Base-by-base conservation (phyloP, 352 stramenopile genomes). In the Pythium pyrilobum region DNA sequence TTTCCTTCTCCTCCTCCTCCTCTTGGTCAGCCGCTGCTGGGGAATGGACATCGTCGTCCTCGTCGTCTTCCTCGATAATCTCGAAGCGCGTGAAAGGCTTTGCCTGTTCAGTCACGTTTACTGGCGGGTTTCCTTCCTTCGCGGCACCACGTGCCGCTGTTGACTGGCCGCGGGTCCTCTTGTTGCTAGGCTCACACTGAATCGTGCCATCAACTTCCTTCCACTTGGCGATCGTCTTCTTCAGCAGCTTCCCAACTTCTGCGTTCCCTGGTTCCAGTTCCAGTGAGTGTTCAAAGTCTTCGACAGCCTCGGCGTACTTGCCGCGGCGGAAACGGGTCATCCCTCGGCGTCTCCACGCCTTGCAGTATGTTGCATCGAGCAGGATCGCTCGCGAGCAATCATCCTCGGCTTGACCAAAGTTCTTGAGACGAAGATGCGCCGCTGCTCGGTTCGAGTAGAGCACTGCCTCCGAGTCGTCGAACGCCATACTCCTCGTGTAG, bases 361-460 rank as follows among this genome's bases (percentile, higher is more conserved):
- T 98, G 31, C 73, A 60, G 46, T 97, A 97, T 6, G 29, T 53
- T n/a, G 81, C 63, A 58, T 97, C 81, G 7, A 96, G 66, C 15
- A 76, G 21, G 25, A 97, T 67, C 3, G 87, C 81, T 11, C 71
- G 62, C 29, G 77, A 74, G 36, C 82, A 96, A 66, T 97, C 92
- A 6, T 89, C 65, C 56, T 97, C 86, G 0, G 91, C 89, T n/a
- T 69, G 44, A 8, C 78, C 78, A 53, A 96, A 95, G 52, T 85
- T 86, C 38, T 95, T 88, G 21, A 88, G 40, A 3, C 82, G 74
- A 16, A 97, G 64, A 44, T 91, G 62, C 12, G 78, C 83, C 29
- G 96, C 70, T 7, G 91, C 91, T 5, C 90, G 72, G 60, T 97
- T 98, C 7, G 87, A 71, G 56, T 94, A 94, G 28, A 96, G 69